phyloP scores from a whole-genome alignment of 2,329 filamentous ascomycete species.

The Fusarium incarnatum region DNA sequence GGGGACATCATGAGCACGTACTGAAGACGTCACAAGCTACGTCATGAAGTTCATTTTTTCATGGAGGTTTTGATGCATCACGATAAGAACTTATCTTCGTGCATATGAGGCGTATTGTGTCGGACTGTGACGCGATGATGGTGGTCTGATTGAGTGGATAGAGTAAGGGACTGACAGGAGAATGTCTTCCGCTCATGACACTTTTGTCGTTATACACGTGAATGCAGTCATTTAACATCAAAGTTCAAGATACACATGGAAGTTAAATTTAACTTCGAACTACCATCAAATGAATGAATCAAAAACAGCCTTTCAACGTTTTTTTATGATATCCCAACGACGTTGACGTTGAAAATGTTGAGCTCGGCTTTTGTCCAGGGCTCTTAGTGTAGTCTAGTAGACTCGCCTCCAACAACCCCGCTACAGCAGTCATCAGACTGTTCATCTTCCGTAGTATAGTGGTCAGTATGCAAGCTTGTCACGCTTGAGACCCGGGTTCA shows the following conservation, averaged over 20 bases:
- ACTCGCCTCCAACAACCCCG: background rate
- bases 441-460: constrained; percentile 18
- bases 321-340: background rate
- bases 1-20: constrained; percentile 8
- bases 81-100: background rate
- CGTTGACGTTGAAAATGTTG: background rate
- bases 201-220: background rate
- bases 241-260: accelerated
- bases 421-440: constrained; percentile 11
- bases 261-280: background rate
- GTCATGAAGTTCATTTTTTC: background rate
- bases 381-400: background rate
- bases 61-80: no score
- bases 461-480: constrained; percentile 17
- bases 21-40: constrained; percentile 13
- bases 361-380: accelerated
- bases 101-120: background rate
- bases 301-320: no score
- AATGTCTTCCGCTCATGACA: background rate
- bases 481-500: constrained; percentile 17
- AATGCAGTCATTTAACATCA: background rate
- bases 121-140: background rate
- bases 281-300: no score
- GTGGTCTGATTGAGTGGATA: background rate
- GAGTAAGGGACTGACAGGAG: background rate